These are phyloP conservation scores for Wickerhamiella cacticola DNA, from an alignment of 805 yeast genomes.

Conservation along the genomic window DNA sequence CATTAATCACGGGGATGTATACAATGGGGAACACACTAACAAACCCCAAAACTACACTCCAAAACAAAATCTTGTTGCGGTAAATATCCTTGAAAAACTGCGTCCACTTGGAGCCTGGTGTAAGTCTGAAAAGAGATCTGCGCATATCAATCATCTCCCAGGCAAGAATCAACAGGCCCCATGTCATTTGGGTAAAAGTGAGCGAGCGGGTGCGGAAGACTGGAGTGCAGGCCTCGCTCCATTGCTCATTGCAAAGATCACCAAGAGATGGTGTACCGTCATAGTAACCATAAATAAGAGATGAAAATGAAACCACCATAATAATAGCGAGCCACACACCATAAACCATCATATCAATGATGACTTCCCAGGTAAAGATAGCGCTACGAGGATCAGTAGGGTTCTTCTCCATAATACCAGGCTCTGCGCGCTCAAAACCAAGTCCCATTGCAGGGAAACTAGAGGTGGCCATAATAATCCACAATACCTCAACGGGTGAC, in stretches of 20 bases:
- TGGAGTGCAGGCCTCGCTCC: conserved; percentile 38
- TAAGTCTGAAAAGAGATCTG: conserved; percentile 58
- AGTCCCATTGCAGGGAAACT: conserved; percentile 80
- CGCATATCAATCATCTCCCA: conserved; percentile 74
- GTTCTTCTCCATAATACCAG: conserved; percentile 50
- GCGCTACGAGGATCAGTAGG: conserved; percentile 46
- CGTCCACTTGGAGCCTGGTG: conserved; percentile 48
- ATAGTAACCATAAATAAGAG: conserved; percentile 56
- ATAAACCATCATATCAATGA: conserved; percentile 57
- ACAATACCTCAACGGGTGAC: conserved; percentile 66
- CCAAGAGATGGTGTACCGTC: conserved; percentile 47
- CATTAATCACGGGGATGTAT: conserved; percentile 79
- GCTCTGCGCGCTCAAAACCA: conserved; percentile 53
- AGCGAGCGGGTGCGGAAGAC: conserved; percentile 70
- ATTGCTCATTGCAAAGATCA: conserved; percentile 43
- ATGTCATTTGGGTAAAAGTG: conserved; percentile 70
- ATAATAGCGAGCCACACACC: conserved; percentile 64
- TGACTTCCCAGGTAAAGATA: conserved; percentile 54
- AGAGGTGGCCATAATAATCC: conserved; percentile 69
- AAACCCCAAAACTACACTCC: conserved; percentile 66
- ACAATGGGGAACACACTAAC: conserved; percentile 66
- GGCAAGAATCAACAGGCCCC: conserved; percentile 71
- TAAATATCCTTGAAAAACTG: conserved; percentile 56
- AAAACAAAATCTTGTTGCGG: conserved; percentile 64
- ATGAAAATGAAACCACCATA: conserved; percentile 54